phyloP scores from a whole-genome alignment of 2,329 filamentous ascomycete genomes.

The Aschersonia sp. region DNA sequence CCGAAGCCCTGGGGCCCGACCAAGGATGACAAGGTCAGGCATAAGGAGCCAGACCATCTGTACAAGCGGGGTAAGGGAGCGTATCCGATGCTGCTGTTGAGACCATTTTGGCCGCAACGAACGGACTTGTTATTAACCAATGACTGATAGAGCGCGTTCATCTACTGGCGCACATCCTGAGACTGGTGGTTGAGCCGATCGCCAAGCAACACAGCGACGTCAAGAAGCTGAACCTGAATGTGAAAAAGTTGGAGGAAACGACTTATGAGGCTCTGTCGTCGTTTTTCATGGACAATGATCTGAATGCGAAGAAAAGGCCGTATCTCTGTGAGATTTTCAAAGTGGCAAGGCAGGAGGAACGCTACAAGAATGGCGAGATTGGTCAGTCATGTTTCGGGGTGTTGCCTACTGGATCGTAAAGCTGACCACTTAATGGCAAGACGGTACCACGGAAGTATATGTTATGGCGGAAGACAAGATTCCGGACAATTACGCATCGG shows the following conservation, averaged over 20 bases:
- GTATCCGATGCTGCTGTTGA: too few species aligned
- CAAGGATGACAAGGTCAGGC: slow-evolving; percentile 40
- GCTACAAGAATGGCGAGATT: slow-evolving; percentile 39
- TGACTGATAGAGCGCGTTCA: slow-evolving; percentile 36
- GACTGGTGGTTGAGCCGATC: slow-evolving; percentile 36
- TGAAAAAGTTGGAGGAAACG: slow-evolving; percentile 41
- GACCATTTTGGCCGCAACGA: neutral
- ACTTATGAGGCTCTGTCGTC: slow-evolving; percentile 42
- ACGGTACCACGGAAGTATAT: slow-evolving; percentile 30
- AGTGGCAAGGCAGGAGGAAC: slow-evolving; percentile 41
- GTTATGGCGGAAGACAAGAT: slow-evolving; percentile 39
- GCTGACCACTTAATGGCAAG: slow-evolving; percentile 16
- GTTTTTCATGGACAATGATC: slow-evolving; percentile 43
- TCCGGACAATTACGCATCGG: slow-evolving; percentile 29
- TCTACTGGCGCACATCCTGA: slow-evolving; percentile 44
- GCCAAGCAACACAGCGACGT: slow-evolving; percentile 35
- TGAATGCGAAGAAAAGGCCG: slow-evolving; percentile 38
- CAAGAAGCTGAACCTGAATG: slow-evolving; percentile 35
- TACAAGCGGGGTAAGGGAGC: slow-evolving; percentile 42
- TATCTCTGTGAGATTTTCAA: slow-evolving; percentile 48
- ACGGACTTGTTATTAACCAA: neutral
- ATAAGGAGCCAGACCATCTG: slow-evolving; percentile 62
- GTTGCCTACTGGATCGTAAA: neutral
- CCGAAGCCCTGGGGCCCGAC: slow-evolving; percentile 37
- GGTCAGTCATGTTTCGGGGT: slow-evolving; percentile 23